phyloP scores from a whole-genome alignment of 2,329 filamentous ascomycete species.

The Arachnomyces sp. region DNA sequence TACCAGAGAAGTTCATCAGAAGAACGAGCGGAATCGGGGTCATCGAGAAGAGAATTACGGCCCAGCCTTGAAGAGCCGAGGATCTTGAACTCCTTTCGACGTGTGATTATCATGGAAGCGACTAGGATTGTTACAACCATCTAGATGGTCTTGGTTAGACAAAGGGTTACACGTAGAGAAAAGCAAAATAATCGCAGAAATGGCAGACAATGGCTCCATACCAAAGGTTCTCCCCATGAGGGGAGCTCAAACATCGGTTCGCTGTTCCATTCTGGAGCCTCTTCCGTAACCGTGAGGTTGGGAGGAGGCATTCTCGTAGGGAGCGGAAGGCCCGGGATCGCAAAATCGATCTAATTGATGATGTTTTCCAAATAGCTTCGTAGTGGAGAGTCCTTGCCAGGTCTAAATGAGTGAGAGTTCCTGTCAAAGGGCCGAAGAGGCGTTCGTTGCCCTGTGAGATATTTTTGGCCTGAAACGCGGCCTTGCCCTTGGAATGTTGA shows the following conservation, averaged over 20 bases:
- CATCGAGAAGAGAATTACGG: conserved; percentile 25
- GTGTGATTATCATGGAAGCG: conserved; percentile 42
- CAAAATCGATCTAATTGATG: not conserved
- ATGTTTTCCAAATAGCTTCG: not conserved
- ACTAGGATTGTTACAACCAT: conserved; percentile 46
- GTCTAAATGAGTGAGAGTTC: too few relatives aligned
- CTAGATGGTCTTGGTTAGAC: conserved; percentile 18
- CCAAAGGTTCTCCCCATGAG: conserved; percentile 7
- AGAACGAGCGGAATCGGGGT: conserved; percentile 26
- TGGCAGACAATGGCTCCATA: not conserved
- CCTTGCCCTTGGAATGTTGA: too few relatives aligned
- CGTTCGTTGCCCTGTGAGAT: too few relatives aligned
- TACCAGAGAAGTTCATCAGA: conserved; percentile 34
- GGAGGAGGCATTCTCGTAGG: not conserved
- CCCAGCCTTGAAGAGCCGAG: conserved; percentile 20
- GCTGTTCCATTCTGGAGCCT: conserved; percentile 7
- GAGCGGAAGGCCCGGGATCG: not conserved
- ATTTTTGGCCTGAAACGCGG: too few relatives aligned
- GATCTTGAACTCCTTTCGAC: conserved; percentile 39
- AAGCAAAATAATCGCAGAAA: not conserved
- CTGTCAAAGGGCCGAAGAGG: too few relatives aligned
- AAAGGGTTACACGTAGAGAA: not conserved
- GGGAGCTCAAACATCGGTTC: conserved; percentile 8
- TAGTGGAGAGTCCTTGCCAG: not conserved
- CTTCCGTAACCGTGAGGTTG: not conserved